Percentiles rank a stretch among this genome's conserved stretches.
phyloP scores from a whole-genome alignment of 257 asterid species.

The Scutellaria minor region DNA sequence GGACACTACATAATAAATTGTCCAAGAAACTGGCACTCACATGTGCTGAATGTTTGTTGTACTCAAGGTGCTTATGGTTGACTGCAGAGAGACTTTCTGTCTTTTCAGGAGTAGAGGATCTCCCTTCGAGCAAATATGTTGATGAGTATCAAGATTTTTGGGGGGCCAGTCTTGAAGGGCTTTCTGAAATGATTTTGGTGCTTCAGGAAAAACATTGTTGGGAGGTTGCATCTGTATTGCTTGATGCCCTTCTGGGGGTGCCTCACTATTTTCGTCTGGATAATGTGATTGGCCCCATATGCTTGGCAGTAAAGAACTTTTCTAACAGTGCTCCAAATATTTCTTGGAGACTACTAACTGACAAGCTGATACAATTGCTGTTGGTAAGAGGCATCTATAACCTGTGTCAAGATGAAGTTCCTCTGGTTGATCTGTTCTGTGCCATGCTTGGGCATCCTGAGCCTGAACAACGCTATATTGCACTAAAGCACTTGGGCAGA shows the following conservation, averaged over 20 bases:
- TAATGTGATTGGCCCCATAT: conserved; percentile 53
- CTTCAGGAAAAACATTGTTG: conserved; percentile 79
- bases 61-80: conserved; percentile 60
- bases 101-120: conserved; percentile 46
- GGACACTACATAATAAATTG: conserved; percentile 73
- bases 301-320: conserved; percentile 62
- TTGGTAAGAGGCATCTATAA: conserved; percentile 62
- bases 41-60: conserved; percentile 82
- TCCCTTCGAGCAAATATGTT: conserved; percentile 35
- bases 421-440: conserved; percentile 69
- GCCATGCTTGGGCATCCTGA: conserved; percentile 85
- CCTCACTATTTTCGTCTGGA: conserved; percentile 63
- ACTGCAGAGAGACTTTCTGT: conserved; percentile 43
- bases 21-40: conserved; percentile 61
- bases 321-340: conserved; percentile 79
- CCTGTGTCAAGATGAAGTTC: conserved; percentile 55
- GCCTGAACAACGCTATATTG: conserved; percentile 93
- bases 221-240: conserved; percentile 83
- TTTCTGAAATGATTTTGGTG: conserved; percentile 58
- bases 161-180: conserved; percentile 67
- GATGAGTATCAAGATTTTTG: conserved; percentile 51
- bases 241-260: conserved; percentile 67
- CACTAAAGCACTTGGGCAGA: conserved; percentile 77
- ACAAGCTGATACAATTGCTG: conserved; percentile 66
- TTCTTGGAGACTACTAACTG: conserved; percentile 76